Evolutionary conservation across 192 early-diverging fungal genomes (phyloP).

Genomic region (Pilaira anomala): DNA sequence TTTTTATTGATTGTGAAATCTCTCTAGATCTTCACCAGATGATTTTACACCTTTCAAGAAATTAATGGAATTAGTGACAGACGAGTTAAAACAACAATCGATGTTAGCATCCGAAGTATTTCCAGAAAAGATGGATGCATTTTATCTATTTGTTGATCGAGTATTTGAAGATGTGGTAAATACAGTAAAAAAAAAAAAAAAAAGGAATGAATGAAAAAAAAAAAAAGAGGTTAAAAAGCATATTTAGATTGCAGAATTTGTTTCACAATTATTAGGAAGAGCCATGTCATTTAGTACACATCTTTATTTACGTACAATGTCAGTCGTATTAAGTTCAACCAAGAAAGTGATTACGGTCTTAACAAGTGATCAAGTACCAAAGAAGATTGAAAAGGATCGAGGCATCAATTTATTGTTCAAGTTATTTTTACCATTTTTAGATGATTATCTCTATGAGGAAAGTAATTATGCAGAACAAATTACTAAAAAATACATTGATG

Average conservation of each 20-base stretch:
- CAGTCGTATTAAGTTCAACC: slow-evolving; percentile 55
- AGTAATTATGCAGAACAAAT: slow-evolving; percentile 53
- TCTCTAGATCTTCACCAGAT: slow-evolving; percentile 12
- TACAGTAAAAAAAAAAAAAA: not conserved
- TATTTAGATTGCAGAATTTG: slow-evolving; percentile 68
- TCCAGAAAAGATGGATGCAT: slow-evolving; percentile 61
- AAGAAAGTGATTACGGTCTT: slow-evolving; percentile 53
- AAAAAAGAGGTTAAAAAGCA: not conserved
- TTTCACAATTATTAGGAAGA: slow-evolving; percentile 56
- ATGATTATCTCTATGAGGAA: slow-evolving; percentile 68
- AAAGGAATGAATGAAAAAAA: not conserved
- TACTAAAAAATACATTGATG: slow-evolving; percentile 59
- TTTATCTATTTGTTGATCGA: slow-evolving; percentile 68
- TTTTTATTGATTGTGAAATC: not conserved
- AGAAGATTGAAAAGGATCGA: slow-evolving; percentile 45
- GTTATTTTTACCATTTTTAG: slow-evolving; percentile 63
- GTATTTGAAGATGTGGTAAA: slow-evolving; percentile 78
- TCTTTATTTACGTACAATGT: slow-evolving; percentile 69
- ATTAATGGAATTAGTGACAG: slow-evolving; percentile 66
- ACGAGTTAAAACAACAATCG: slow-evolving; percentile 65
- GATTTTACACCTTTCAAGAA: slow-evolving; percentile 45
- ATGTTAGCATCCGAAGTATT: slow-evolving; percentile 66
- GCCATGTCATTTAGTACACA: slow-evolving; percentile 58
- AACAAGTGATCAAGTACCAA: slow-evolving; percentile 38
- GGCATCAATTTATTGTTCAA: slow-evolving; percentile 52